These are phyloP conservation scores for Diplodia mutila DNA, from an alignment of 2,329 filamentous ascomycete genomes.

Conservation along the genomic window DNA sequence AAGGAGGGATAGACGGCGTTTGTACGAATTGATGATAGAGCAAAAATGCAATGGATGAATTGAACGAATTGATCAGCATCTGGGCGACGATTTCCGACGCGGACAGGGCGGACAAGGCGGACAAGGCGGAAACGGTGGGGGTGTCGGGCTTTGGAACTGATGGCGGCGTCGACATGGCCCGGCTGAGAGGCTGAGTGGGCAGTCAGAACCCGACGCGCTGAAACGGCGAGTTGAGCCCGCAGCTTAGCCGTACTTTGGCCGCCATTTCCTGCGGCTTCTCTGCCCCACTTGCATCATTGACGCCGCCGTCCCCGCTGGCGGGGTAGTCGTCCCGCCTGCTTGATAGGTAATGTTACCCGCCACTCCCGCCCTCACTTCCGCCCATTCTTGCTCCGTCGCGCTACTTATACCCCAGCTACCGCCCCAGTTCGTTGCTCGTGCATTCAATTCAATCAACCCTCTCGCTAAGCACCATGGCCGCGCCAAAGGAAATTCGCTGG, in stretches of 20 bases:
- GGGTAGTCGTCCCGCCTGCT: too few relatives aligned
- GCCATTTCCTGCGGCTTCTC: not conserved
- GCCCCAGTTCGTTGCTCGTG: not conserved
- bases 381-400: not conserved
- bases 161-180: not conserved
- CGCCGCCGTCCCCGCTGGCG: not conserved
- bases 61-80: too few relatives aligned
- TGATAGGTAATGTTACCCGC: not conserved
- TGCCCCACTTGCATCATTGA: constrained; percentile 24
- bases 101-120: too few relatives aligned
- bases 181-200: not conserved
- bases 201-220: constrained; percentile 5
- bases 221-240: too few relatives aligned
- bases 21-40: not conserved
- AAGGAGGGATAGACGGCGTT: constrained; percentile 8
- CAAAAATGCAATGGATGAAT: not conserved
- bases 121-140: too few relatives aligned
- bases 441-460: not conserved
- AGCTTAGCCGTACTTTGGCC: not conserved
- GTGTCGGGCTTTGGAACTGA: not conserved
- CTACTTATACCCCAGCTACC: not conserved
- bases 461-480: constrained; percentile 12
- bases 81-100: too few relatives aligned
- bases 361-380: not conserved
- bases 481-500: constrained; percentile 46